Evolutionary conservation across 768 basidiomycete species (phyloP), one percentile per base, ranked within the genome.

Genomic region (Podaxis sp.): DNA sequence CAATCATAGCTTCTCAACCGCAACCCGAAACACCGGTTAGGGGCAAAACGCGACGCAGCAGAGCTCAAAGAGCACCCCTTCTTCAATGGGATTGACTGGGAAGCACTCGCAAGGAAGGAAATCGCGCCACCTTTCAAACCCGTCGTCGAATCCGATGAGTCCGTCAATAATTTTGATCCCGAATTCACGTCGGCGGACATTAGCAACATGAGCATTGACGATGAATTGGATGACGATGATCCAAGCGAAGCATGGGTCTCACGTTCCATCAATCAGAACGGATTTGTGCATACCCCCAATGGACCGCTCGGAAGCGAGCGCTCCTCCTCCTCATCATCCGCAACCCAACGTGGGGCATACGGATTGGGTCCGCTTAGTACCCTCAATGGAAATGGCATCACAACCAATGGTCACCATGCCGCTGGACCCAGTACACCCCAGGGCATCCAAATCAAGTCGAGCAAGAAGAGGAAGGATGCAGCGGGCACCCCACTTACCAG

Each of bases 101-200:
- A 82, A 27, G 89, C 92, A 0, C 84, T 99, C 41, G 85, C 88
- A 24, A 82, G 80, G 66, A 96, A 96, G 71, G 91, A 96, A 71
- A 87, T 95, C 50, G 93, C 95, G 0, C 96, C 97, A 3, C 97
- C 97, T 1, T 99, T 98, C 83, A 98, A 98, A 73, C 97, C 97
- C 24, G 82, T 90, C 64, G 97, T 99, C 65, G 96, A 98, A 75
- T 96, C 94, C 17, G 97, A 99, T 79, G 97, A 99, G 76, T 94
- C 91, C 15, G 94, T 94, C n/a, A 88, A 88, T 66, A 98, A 98
- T 79, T 99, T 99, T 71, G 97, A 99, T 73, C 93, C 94, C 29
- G 95, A 98, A 76, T 99, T 99, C 76, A 99, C 97, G 3, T 83
- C 87, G 25, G 90, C 93, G n/a, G 91, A 96, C 72, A 81, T 98